Base-by-base conservation (phyloP, 2,329 filamentous ascomycete species). In the Nannizziopsis arthrosporioides region DNA sequence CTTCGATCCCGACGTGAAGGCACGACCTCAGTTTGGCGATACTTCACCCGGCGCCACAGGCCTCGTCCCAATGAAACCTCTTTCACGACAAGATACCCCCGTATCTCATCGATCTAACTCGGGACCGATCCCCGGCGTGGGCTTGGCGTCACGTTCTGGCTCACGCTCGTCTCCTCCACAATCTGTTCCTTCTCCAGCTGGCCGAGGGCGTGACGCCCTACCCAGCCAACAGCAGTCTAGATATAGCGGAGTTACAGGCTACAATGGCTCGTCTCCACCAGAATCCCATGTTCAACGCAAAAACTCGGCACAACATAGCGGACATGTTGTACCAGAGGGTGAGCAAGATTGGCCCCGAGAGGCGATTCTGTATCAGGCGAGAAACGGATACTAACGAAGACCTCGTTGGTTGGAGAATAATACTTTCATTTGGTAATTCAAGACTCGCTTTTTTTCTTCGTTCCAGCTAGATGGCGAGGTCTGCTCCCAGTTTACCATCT, bases 291-390 rank as follows among this genome's bases (percentile, higher is more conserved):
- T 12, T 18, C 42, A 50, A 36, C 22, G 22, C 22, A 27, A 27
- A 27, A 15, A 17, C 46, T 37, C 55, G 48, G 12, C 51, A 55
- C 34, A 49, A 53, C 15, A 57, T 54, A 4, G 51, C 55, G 17
- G 61, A 30, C 60, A 61, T 30, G 54, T 47, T 1, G 49, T 56
- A n/a, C 57, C 60, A 27, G 17, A 47, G 15, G 30, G 35, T 7
- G 38, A 47, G 14, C 45, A 35, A n/a, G 64, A 68, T 35, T 69
- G 66, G 65, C 61, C 65, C 2, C 64, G 64, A 44, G 66, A 68
- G 54, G 65, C 66, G 19, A 55, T 68, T 18, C 62, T 67, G 48
- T 68, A 68, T 53, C 63, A 67, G 44, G 61, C 34, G 6, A 42
- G 22, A 31, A 49, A 50, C 40, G 46, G 42, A 30, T 47, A 47